Base-by-base conservation (phyloP, 1,284 basidiomycete species). In the Naganishia liquefaciens region DNA sequence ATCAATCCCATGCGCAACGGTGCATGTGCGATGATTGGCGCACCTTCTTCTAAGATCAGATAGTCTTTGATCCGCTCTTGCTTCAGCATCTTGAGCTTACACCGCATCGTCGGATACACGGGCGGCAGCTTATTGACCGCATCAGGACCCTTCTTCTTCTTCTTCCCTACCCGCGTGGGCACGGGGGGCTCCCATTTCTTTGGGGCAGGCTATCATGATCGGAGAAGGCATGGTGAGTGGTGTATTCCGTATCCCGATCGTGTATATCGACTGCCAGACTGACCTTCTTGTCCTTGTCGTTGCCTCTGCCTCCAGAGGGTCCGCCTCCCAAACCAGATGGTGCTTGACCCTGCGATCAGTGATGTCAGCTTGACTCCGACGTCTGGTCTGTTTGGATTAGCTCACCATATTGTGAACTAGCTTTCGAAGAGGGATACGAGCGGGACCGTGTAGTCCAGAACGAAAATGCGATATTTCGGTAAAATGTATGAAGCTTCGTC, bases 181-280 rank as follows among this genome's bases (percentile, higher is more conserved):
- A 98, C 86, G 69, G 96, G 96, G 13, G 96, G 94, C 79, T 99
- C 96, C 94, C 95, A 99, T 82, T 98, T 97, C 86, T 95, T 93
- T 73, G 75, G 73, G 70, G 65, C 46, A 27, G 47, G 44, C 55
- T 54, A 65, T 65, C 49, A 60, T 54, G 37, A 23, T 47, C 9
- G 27, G 1, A n/a, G 46, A 17, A 23, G 28, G 37, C n/a, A 62
- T 28, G 47, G 37, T 30, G n/a, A 13, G 21, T 5, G 17, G 10
- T 28, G 11, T n/a, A 58, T 44, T n/a, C 28, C 49, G 54, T 37
- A 25, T 17, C 30, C 43, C 50, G 30, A 19, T 23, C 44, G 40
- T 40, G 54, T 53, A 17, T 43, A 33, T 9, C 27, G 17, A 51
- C 28, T 43, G 17, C 17, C 27, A 40, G 3, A 55, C 74, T 52